Evolutionary conservation across 1,284 basidiomycete species (phyloP).

Genomic region (Retiboletus flavoniger): DNA sequence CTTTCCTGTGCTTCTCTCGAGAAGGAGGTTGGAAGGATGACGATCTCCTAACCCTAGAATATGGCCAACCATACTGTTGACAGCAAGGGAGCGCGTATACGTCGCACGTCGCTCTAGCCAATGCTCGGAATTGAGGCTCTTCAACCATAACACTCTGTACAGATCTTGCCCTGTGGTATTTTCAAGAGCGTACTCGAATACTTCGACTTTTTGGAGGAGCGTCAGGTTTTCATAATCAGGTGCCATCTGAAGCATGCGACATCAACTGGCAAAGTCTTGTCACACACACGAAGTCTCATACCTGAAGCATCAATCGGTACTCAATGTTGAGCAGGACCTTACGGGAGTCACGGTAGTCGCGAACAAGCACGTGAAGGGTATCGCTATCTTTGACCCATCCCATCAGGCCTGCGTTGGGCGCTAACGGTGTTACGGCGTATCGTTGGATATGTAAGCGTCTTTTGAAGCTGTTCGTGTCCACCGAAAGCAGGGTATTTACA

Average conservation of each 20-base stretch:
- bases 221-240: constrained; percentile 97
- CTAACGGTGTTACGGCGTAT: constrained; percentile 92
- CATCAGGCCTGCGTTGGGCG: constrained; percentile 92
- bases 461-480: constrained; percentile 96
- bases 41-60: constrained; percentile 98
- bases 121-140: constrained; percentile 92
- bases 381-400: constrained; percentile 98
- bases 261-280: constrained; percentile 5
- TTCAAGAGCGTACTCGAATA: constrained; percentile 98
- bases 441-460: constrained; percentile 93
- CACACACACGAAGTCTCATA: constrained; percentile 33
- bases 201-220: constrained; percentile 96
- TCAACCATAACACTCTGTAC: constrained; percentile 98
- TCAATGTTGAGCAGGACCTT: constrained; percentile 99
- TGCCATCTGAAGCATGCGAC: constrained; percentile 73
- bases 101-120: constrained; percentile 98
- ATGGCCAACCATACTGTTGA: constrained; percentile 97
- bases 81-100: constrained; percentile 93
- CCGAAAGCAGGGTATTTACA: constrained; percentile 91
- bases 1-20: constrained; percentile 92
- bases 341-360: constrained; percentile 90
- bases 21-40: constrained; percentile 93
- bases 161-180: constrained; percentile 99
- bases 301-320: constrained; percentile 96
- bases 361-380: constrained; percentile 96